These are phyloP conservation scores for Solanum medicagineum DNA, from an alignment of 257 asterid species.

Conservation along the genomic window DNA sequence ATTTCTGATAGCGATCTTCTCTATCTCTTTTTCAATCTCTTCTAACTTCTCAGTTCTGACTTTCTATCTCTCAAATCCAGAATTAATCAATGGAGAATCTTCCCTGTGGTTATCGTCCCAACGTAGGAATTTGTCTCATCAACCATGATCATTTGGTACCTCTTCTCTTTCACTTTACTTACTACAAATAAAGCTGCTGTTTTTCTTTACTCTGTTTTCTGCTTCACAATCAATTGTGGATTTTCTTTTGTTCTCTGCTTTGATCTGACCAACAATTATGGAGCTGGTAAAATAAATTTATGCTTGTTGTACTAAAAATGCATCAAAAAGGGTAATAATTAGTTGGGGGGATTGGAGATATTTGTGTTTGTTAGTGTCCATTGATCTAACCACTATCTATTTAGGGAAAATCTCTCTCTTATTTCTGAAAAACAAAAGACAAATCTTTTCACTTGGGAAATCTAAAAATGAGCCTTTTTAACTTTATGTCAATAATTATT, in stretches of 20 bases:
- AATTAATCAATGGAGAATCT: conserved; percentile 66
- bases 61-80: background rate
- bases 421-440: background rate
- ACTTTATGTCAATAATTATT: background rate
- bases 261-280: background rate
- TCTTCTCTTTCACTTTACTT: background rate
- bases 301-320: background rate
- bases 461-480: background rate
- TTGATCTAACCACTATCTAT: background rate
- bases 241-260: background rate
- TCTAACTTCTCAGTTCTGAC: background rate
- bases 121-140: conserved; percentile 91
- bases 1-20: background rate
- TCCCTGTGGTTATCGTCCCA: conserved; percentile 98
- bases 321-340: background rate
- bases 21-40: background rate
- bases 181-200: background rate
- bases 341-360: background rate
- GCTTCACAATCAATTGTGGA: background rate
- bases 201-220: background rate
- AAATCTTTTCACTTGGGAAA: background rate
- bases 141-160: conserved; percentile 61
- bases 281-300: background rate
- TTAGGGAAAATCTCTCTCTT: background rate
- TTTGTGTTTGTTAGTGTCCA: background rate